These are phyloP conservation scores for Talaromyces sp. DNA, from an alignment of 2,329 filamentous ascomycete genomes.

Conservation along the genomic window DNA sequence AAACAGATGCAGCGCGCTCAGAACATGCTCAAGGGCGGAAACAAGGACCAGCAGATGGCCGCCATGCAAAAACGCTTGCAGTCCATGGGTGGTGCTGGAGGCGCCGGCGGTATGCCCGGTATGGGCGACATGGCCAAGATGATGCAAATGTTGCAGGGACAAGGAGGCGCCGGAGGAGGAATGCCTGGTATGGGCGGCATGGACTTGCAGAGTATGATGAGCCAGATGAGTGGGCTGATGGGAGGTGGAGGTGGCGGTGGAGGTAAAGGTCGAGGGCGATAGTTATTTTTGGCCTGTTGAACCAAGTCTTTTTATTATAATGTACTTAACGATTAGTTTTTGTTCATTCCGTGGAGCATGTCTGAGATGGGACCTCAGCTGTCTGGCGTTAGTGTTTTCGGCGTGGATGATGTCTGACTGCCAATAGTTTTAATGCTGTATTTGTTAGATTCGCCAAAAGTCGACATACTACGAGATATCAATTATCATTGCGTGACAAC, in stretches of 20 bases:
- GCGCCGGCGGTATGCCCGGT: conserved; percentile 52
- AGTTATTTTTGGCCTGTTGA: background rate
- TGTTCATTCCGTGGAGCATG: background rate
- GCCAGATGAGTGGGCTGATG: conserved; percentile 65
- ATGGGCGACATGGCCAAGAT: conserved; percentile 89
- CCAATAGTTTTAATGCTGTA: background rate
- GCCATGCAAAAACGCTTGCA: conserved; percentile 96
- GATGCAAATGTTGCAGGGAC: conserved; percentile 88
- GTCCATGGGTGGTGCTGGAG: conserved; percentile 75
- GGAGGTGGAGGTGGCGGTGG: conserved; percentile 22
- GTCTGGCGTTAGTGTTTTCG: background rate
- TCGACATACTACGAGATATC: background rate
- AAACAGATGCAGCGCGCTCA: conserved; percentile 96
- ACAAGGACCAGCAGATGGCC: conserved; percentile 88
- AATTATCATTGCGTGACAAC: background rate
- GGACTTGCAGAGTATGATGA: conserved; percentile 68
- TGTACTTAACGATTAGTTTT: background rate
- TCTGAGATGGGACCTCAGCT: background rate
- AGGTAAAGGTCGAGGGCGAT: conserved; percentile 21
- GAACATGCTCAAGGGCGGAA: conserved; percentile 81
- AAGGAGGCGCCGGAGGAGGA: conserved; percentile 61
- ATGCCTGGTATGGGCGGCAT: conserved; percentile 56
- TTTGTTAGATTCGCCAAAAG: background rate
- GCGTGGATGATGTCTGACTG: background rate
- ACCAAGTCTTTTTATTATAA: background rate